A percentile compares a stretch with the other conserved stretches of the same genome.
These are phyloP conservation scores for Scutellaria barbata DNA, from an alignment of 257 asterid species.

Conservation along the genomic window DNA sequence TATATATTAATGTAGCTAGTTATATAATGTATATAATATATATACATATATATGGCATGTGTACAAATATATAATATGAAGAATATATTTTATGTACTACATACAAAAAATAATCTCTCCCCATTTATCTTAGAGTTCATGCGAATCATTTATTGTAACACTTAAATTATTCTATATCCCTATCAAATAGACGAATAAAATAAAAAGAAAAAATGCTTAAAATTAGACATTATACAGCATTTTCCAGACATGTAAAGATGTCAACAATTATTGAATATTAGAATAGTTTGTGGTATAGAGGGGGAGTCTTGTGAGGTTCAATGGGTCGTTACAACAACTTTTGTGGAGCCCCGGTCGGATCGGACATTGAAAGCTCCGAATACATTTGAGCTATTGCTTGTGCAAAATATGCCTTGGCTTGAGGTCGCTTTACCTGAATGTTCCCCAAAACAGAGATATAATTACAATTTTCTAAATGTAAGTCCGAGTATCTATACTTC, in stretches of 20 bases:
- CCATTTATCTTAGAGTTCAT: too few species aligned
- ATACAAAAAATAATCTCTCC: too few species aligned
- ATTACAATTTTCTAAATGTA: neutral
- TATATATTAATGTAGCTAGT: too few species aligned
- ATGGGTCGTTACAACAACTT: slow-evolving; percentile 28
- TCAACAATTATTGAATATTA: slow-evolving; percentile 13
- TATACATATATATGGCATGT: too few species aligned
- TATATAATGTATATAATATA: too few species aligned
- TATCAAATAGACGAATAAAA: neutral
- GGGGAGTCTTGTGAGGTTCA: too few species aligned
- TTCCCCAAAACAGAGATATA: slow-evolving; percentile 13
- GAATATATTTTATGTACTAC: too few species aligned
- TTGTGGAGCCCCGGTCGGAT: slow-evolving; percentile 54
- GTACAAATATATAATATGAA: too few species aligned
- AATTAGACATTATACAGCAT: neutral
- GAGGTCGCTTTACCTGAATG: slow-evolving; percentile 79
- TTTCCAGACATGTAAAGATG: neutral
- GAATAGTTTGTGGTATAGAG: neutral
- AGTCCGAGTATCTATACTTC: too few species aligned
- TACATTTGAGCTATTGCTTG: slow-evolving; percentile 78
- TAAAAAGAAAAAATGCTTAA: neutral
- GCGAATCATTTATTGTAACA: neutral
- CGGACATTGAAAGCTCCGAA: slow-evolving; percentile 62
- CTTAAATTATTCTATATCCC: slow-evolving; percentile 5
- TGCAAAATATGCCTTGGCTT: slow-evolving; percentile 82